Evolutionary conservation across 768 basidiomycete species (phyloP), one percentile per base, ranked within the genome.

Genomic region (Termitomyces heimii): DNA sequence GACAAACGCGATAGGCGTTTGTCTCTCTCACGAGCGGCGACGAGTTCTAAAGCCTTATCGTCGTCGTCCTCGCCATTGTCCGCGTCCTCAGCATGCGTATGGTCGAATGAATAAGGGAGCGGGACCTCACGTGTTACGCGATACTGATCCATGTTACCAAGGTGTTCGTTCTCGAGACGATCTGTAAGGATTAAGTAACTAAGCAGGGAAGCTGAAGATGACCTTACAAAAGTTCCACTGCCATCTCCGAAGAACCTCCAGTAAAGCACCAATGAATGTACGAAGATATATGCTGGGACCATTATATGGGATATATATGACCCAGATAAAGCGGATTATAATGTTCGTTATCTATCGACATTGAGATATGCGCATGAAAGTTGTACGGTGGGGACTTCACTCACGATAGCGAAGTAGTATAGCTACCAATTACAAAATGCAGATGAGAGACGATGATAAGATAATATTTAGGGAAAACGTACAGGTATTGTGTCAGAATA

Each of bases 191-290:
- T 9, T 40, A n/a, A 40, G 31, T 31, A 28, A 22, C 28, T 46
- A 42, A 44, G 37, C 28, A 44, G 22, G 44, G 31, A 18, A 48
- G 34, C 44, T n/a, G 32, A 44, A 10, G 14, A 39, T 20, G 16
- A n/a, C 71, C 89, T 64, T 58, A 93, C 91, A 88, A 66, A 95
- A 89, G 70, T 96, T 97, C 96, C 96, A 98, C 62, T 88, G 88
- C 71, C 84, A 83, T 53, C 96, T 79, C 43, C 96, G 74, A 6
- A 92, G 63, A 68, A 93, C 82, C 66, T 98, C 96, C 40, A 92
- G 63, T 50, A 87, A 61, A 2, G 78, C 92, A 13, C 73, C 80
- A 45, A 92, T 76, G 72, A 92, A 94, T 0, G 82, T 73, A 26
- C 86, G 80, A 28, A 88, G 45, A 59, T 79, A 76, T 54, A 78